Conservation (phyloP, 805 yeast genomes). For the Candida ipomoeae region DNA sequence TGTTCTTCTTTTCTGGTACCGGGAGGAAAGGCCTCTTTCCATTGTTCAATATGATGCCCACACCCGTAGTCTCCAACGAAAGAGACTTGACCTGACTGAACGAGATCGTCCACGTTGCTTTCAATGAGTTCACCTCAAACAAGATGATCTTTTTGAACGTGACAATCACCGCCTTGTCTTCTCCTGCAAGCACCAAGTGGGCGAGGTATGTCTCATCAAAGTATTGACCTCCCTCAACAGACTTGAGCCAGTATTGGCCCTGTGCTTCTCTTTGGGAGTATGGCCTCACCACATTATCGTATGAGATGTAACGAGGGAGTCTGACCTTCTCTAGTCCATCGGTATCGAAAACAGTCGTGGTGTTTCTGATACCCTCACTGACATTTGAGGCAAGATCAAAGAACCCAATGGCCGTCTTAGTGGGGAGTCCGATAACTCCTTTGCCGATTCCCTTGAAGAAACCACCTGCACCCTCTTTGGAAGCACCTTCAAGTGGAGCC, state of each 20-base stretch:
- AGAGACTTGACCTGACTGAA: constrained; percentile 67
- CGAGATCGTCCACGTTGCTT: constrained; percentile 65
- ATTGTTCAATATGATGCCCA: constrained; percentile 53
- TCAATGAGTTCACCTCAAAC: constrained; percentile 57
- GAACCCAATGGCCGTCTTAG: constrained; percentile 93
- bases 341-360: constrained; percentile 84
- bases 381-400: constrained; percentile 90
- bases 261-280: constrained; percentile 81
- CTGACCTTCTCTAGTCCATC: constrained; percentile 76
- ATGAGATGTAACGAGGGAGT: constrained; percentile 71
- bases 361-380: constrained; percentile 88
- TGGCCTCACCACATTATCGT: constrained; percentile 69
- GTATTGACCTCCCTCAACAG: constrained; percentile 74
- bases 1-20: constrained; percentile 59
- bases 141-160: constrained; percentile 68
- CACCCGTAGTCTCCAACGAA: constrained; percentile 74
- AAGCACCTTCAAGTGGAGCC: constrained; percentile 88
- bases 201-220: constrained; percentile 75
- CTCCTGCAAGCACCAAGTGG: constrained; percentile 78
- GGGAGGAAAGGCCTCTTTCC: constrained; percentile 65
- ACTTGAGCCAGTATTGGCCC: constrained; percentile 90
- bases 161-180: constrained; percentile 70
- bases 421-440: constrained; percentile 93
- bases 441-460: constrained; percentile 91
- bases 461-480: constrained; percentile 85